phyloP scores from a whole-genome alignment of 805 yeast species.

The Brettanomyces custersianus region DNA sequence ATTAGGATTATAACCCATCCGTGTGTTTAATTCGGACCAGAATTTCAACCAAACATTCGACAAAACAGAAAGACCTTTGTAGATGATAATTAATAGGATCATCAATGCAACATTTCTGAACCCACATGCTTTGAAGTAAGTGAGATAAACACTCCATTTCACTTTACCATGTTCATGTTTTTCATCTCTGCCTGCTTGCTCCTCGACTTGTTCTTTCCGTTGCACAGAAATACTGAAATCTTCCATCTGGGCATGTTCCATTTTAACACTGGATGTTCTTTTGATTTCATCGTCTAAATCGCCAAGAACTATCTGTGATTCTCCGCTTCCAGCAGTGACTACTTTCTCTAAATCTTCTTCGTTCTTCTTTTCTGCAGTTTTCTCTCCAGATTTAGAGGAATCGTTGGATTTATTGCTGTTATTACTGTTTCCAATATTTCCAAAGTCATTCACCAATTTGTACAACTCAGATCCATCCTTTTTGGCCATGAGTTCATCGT shows the following conservation, averaged over 20 bases:
- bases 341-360: conserved; percentile 4
- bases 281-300: conserved; percentile 22
- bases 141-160: conserved; percentile 73
- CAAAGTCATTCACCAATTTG: conserved; percentile 44
- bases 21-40: conserved; percentile 90
- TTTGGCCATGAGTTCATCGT: conserved; percentile 33
- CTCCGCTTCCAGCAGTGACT: conserved; percentile 9
- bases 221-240: conserved; percentile 29
- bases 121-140: conserved; percentile 85
- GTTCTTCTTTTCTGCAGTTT: conserved; percentile 4
- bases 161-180: conserved; percentile 91
- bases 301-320: conserved; percentile 11
- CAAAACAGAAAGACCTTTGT: conserved; percentile 53
- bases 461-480: conserved; percentile 32
- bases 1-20: conserved; percentile 60
- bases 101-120: conserved; percentile 52
- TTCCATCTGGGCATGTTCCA: conserved; percentile 56
- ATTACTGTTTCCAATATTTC: conserved; percentile 28
- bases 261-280: conserved; percentile 28
- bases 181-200: conserved; percentile 48
- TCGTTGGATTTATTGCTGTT: conserved; percentile 11
- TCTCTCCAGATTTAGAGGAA: conserved; percentile 6
- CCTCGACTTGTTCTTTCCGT: conserved; percentile 30
- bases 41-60: conserved; percentile 91
- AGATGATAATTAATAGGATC: conserved; percentile 42